A percentile compares a stretch with the other conserved stretches of the same genome.
These are phyloP conservation scores for Talaromyces sp. DNA, from an alignment of 2,329 filamentous ascomycete genomes.

Conservation along the genomic window DNA sequence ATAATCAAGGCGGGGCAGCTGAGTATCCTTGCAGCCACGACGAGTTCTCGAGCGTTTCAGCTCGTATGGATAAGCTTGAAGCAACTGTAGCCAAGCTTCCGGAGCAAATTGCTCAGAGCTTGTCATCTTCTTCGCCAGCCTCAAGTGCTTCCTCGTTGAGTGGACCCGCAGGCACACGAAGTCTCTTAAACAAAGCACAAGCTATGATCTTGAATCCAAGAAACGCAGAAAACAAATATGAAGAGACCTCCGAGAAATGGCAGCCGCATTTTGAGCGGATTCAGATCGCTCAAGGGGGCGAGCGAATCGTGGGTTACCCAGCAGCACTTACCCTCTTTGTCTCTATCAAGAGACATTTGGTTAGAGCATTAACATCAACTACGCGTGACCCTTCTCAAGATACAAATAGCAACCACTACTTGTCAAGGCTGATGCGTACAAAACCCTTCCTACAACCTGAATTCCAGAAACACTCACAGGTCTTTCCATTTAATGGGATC, in stretches of 20 bases:
- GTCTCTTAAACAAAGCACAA: not conserved
- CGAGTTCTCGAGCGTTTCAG: constrained; percentile 11
- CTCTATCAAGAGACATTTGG: constrained; percentile 6
- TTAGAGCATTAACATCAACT: not conserved
- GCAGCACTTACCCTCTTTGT: constrained; percentile 10
- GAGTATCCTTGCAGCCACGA: constrained; percentile 2
- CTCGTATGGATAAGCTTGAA: constrained; percentile 12
- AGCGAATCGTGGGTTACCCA: constrained; percentile 7
- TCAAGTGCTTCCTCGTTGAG: not conserved
- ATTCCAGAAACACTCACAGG: not conserved
- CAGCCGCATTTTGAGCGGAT: constrained; percentile 6
- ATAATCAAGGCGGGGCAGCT: not conserved
- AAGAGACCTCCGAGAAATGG: not conserved
- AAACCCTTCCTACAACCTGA: not conserved
- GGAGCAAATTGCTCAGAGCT: constrained; percentile 8
- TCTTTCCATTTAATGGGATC: not conserved
- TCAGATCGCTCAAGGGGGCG: constrained; percentile 11
- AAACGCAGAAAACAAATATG: not conserved
- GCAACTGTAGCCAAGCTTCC: constrained; percentile 2
- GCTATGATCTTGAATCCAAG: not conserved
- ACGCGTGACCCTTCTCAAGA: constrained; percentile 4
- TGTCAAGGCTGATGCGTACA: not conserved
- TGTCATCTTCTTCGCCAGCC: not conserved
- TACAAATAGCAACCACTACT: not conserved
- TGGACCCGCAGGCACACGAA: not conserved